A percentile compares a stretch with the other conserved stretches of the same genome.
Evolutionary conservation across 2,329 filamentous ascomycete species (phyloP).

Genomic region (Mycosphaerelloides madeirae): DNA sequence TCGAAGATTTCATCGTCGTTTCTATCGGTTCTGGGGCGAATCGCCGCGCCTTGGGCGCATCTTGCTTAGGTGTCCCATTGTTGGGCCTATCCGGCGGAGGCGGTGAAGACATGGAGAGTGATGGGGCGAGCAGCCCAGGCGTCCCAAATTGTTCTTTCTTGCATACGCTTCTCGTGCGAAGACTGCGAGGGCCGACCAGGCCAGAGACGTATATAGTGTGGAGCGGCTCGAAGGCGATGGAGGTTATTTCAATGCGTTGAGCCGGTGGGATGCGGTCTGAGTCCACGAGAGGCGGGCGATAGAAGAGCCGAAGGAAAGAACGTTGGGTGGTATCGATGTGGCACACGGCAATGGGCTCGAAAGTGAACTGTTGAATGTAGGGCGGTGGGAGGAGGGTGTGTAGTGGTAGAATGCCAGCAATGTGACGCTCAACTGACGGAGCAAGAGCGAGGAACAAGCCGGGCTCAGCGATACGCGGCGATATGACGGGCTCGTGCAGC

Average conservation of each 20-base stretch:
- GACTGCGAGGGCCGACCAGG: slow-evolving; percentile 26
- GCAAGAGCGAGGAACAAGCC: too few relatives aligned
- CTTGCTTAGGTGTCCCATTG: slow-evolving; percentile 11
- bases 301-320: neutral
- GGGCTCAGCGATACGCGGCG: too few relatives aligned
- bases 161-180: slow-evolving; percentile 21
- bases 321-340: neutral
- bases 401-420: too few relatives aligned
- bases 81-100: slow-evolving; percentile 12
- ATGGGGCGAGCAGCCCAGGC: slow-evolving; percentile 17
- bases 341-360: neutral
- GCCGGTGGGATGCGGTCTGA: slow-evolving; percentile 2
- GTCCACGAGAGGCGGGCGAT: neutral
- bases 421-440: too few relatives aligned
- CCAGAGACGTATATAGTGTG: slow-evolving; percentile 12
- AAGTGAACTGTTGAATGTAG: too few relatives aligned
- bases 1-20: slow-evolving; percentile 18
- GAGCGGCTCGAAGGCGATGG: neutral
- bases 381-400: too few relatives aligned
- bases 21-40: slow-evolving; percentile 31
- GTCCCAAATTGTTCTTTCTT: slow-evolving; percentile 10
- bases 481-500: too few relatives aligned
- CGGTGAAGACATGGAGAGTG: slow-evolving; percentile 13
- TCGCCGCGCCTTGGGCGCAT: slow-evolving; percentile 14
- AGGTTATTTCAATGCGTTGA: slow-evolving; percentile 2